phyloP scores from a whole-genome alignment of 371 early-diverging fungal species.

The Mucor sp. region DNA sequence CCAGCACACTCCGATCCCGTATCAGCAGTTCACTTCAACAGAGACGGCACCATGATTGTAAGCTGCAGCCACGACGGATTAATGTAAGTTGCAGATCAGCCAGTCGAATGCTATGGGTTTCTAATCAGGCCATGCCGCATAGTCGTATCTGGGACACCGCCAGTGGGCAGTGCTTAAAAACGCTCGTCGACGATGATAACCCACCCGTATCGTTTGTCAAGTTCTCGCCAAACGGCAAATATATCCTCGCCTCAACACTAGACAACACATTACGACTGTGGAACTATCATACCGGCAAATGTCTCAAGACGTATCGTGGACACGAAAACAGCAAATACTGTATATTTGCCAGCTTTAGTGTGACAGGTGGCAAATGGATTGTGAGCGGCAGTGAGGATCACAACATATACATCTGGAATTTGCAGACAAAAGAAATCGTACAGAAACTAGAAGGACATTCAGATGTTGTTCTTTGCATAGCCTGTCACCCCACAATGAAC shows the following conservation, averaged over 20 bases:
- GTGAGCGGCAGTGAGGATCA: constrained; percentile 96
- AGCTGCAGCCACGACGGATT: constrained; percentile 94
- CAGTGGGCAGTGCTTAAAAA: constrained; percentile 95
- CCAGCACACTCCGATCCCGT: constrained; percentile 98
- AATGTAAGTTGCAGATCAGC: constrained; percentile 62
- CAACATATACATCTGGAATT: constrained; percentile 93
- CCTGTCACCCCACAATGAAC: constrained; percentile 93
- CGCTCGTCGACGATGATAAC: constrained; percentile 91
- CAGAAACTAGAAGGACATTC: constrained; percentile 92
- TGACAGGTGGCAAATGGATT: constrained; percentile 95
- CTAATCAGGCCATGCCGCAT: not conserved
- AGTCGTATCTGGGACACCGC: constrained; percentile 97
- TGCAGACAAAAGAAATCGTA: constrained; percentile 93
- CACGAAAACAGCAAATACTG: constrained; percentile 93
- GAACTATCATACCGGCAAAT: constrained; percentile 92
- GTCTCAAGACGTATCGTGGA: constrained; percentile 91
- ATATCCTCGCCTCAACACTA: constrained; percentile 91
- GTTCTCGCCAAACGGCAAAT: constrained; percentile 98
- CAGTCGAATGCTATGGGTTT: too few species aligned
- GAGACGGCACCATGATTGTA: constrained; percentile 96
- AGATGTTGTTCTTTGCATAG: constrained; percentile 91
- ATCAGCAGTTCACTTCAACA: constrained; percentile 92
- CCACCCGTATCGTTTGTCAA: constrained; percentile 97
- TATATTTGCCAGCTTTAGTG: constrained; percentile 89
- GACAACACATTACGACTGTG: constrained; percentile 95